Conservation (phyloP, 2,329 filamentous ascomycete species). For the Alternaria sp. region DNA sequence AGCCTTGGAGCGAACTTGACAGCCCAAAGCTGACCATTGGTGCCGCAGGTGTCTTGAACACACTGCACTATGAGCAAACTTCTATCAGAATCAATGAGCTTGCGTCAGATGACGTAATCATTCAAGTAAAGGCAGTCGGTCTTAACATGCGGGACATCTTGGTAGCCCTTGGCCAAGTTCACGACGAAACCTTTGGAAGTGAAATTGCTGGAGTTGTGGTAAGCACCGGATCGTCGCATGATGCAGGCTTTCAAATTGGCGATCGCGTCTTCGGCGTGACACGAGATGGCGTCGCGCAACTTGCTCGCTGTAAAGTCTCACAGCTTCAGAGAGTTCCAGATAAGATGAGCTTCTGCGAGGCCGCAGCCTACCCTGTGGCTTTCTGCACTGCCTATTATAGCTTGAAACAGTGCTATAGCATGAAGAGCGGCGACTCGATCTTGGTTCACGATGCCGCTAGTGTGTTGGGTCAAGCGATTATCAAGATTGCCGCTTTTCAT, state of each 20-base stretch:
- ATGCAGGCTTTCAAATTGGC: constrained; percentile 7
- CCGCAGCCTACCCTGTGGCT: constrained; percentile 22
- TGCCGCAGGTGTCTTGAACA: constrained; percentile 23
- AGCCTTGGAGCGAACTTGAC: constrained; percentile 20
- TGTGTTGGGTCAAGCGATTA: constrained; percentile 6
- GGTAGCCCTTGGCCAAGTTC: constrained; percentile 38
- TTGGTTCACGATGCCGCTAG: constrained; percentile 9
- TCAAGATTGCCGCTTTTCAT: background rate
- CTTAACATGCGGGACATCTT: constrained; percentile 32
- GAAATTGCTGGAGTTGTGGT: constrained; percentile 31
- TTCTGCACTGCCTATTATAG: constrained; percentile 11
- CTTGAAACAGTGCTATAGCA: background rate
- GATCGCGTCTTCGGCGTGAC: constrained; percentile 22
- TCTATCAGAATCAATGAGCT: background rate
- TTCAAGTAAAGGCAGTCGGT: constrained; percentile 27
- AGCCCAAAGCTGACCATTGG: constrained; percentile 19
- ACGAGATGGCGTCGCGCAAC: constrained; percentile 13
- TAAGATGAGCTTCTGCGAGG: constrained; percentile 21
- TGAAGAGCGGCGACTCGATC: background rate
- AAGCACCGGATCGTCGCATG: background rate
- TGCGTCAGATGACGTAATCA: constrained; percentile 21
- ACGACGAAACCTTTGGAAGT: constrained; percentile 20
- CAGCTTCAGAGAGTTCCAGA: constrained; percentile 21
- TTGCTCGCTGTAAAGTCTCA: constrained; percentile 9
- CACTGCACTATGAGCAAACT: constrained; percentile 24